Percentiles rank a stretch among this genome's conserved stretches.
Conservation (phyloP, 257 asterid genomes). For the Scutellaria galericulata region DNA sequence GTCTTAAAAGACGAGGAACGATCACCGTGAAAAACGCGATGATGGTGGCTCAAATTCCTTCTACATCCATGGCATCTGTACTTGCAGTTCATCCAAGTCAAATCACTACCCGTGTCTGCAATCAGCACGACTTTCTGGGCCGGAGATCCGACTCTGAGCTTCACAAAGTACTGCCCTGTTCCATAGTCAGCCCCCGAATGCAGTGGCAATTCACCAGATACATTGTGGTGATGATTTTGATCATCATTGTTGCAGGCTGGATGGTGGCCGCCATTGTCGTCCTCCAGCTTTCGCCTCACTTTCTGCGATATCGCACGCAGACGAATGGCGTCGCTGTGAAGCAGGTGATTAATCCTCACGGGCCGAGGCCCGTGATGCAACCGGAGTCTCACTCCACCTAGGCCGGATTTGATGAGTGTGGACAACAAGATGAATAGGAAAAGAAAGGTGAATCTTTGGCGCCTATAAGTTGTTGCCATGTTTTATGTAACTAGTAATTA, state of each 20-base stretch:
- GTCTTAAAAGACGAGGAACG: conserved; percentile 51
- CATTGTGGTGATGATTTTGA: not conserved
- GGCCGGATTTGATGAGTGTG: conserved; percentile 8
- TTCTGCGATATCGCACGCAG: conserved; percentile 35
- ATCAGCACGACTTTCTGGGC: conserved; percentile 47
- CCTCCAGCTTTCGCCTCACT: conserved; percentile 24
- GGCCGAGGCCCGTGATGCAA: conserved; percentile 40
- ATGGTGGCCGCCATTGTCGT: not conserved
- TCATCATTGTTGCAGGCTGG: conserved; percentile 32
- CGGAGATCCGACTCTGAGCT: conserved; percentile 52
- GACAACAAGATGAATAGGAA: conserved; percentile 25
- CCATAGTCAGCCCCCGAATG: conserved; percentile 62
- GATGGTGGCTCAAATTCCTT: conserved; percentile 6
- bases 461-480: conserved; percentile 28
- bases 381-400: conserved; percentile 37
- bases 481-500: not conserved
- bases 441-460: conserved; percentile 7
- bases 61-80: conserved; percentile 45
- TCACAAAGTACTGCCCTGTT: conserved; percentile 57
- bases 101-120: conserved; percentile 70
- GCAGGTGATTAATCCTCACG: conserved; percentile 34
- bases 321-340: conserved; percentile 47
- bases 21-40: conserved; percentile 48
- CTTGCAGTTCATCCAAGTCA: conserved; percentile 61
- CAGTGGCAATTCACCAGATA: conserved; percentile 41